Evolutionary conservation across 805 yeast species (phyloP), one percentile per base, ranked within the genome.

Genomic region (Danielia reshetovae): DNA sequence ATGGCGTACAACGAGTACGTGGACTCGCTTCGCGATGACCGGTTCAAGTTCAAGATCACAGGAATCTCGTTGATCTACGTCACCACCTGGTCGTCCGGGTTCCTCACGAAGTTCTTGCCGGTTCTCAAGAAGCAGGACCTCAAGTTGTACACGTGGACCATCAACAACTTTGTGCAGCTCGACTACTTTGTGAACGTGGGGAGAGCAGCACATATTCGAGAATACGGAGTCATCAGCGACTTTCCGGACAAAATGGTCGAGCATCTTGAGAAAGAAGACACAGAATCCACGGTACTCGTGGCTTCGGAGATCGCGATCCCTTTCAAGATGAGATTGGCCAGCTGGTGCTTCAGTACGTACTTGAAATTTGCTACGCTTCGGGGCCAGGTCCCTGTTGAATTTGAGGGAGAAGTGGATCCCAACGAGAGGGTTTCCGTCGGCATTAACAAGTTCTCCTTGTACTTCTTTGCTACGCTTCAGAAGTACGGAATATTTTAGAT

Each of bases 141-240:
- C 45, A 54, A 52, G 31, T 46, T 67, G 24, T 63, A 49, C 36
- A 50, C 62, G 13, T 67, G 72, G 73, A 67, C 73, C 7, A 45
- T 67, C 29, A 67, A 67, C 42, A 59, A 40, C 25, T 35, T 30
- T n/a, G 39, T 38, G n/a, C 72, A 67, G 39, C 59, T 49, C 29
- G 58, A 61, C 21, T 64, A 64, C 45, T 53, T 65, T 29, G 33
- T 31, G 14, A 46, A 41, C 12, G 34, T 65, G 12, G 60, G 67
- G 24, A 36, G 35, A 28, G 25, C 34, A 4, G 55, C 58, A 12
- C 30, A 40, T 3, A 28, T 67, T 7, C 26, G 34, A 2, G 65
- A 62, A 28, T 65, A 53, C 37, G 73, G 70, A 1, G 43, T 67
- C 8, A 56, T 67, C 24, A 38, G 59, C 5, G 73, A 67, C 36